These are phyloP conservation scores for Avicennia marina DNA, from an alignment of 257 asterid species.

Conservation along the genomic window DNA sequence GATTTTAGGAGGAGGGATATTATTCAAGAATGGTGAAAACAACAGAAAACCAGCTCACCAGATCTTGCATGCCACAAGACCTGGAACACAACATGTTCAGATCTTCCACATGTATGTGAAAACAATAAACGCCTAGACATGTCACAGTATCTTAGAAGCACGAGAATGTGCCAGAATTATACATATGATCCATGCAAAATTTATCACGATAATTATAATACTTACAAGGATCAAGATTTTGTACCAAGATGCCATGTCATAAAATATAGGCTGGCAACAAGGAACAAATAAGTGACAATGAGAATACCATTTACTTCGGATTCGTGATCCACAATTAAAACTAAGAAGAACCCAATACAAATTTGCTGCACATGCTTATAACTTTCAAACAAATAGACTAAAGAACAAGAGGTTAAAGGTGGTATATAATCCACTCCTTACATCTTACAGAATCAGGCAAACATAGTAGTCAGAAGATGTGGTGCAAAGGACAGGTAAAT, in stretches of 20 bases:
- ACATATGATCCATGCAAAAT: conserved; percentile 32
- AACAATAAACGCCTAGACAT: conserved; percentile 26
- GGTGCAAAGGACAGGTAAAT: not conserved
- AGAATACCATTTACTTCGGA: conserved; percentile 5
- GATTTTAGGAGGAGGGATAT: conserved; percentile 9
- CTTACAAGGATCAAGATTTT: conserved; percentile 28
- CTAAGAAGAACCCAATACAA: not conserved
- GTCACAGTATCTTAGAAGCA: conserved; percentile 31
- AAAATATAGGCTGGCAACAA: conserved; percentile 21
- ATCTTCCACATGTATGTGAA: conserved; percentile 22
- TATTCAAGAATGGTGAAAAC: too few species aligned
- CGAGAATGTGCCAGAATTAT: conserved; percentile 40
- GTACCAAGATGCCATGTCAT: conserved; percentile 28
- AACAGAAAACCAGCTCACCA: conserved; percentile 35
- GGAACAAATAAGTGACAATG: conserved; percentile 11
- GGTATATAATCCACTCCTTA: not conserved
- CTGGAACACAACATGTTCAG: conserved; percentile 25
- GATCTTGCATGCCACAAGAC: conserved; percentile 19
- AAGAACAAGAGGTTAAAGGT: not conserved
- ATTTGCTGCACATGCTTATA: not conserved
- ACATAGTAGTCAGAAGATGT: conserved; percentile 6
- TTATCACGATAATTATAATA: conserved; percentile 4
- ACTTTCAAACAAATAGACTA: not conserved
- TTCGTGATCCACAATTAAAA: conserved; percentile 4
- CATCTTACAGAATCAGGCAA: not conserved